Conservation (phyloP, 495 filamentous ascomycete species). For the Xylaria longipes region DNA sequence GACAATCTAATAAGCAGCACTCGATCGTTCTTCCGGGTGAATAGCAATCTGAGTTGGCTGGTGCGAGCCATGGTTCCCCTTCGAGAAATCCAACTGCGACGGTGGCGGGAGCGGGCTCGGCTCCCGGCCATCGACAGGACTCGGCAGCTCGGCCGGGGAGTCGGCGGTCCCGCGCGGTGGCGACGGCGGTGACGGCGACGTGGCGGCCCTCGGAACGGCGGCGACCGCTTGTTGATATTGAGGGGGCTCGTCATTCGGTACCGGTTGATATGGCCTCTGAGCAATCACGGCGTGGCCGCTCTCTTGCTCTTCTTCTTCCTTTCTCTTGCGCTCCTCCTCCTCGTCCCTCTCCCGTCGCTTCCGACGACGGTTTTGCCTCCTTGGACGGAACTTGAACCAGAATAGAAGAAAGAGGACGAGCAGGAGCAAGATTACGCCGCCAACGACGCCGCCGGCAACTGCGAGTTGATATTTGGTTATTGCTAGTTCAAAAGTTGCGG, state of each 20-base stretch:
- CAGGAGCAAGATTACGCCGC: slow-evolving; percentile 15
- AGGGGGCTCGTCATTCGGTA: not conserved
- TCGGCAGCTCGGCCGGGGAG: slow-evolving; percentile 22
- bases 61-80: not conserved
- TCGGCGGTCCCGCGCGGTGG: not conserved
- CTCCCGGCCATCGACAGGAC: slow-evolving; percentile 19
- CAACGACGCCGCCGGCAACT: slow-evolving; percentile 24
- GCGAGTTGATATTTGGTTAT: not conserved
- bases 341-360: not conserved
- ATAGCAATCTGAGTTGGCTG: not conserved
- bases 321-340: not conserved
- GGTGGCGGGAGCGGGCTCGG: slow-evolving; percentile 3
- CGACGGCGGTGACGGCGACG: not conserved
- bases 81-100: not conserved
- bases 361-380: slow-evolving; percentile 1
- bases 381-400: slow-evolving; percentile 20
- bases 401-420: slow-evolving; percentile 19
- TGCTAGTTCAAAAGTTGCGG: not conserved
- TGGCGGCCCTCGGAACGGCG: not conserved
- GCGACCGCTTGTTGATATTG: not conserved
- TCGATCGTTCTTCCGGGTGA: slow-evolving; percentile 1
- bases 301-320: not conserved
- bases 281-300: not conserved
- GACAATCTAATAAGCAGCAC: not conserved
- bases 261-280: not conserved